phyloP scores from a whole-genome alignment of 2,329 filamentous ascomycete species.

The Fusarium sambucinum region DNA sequence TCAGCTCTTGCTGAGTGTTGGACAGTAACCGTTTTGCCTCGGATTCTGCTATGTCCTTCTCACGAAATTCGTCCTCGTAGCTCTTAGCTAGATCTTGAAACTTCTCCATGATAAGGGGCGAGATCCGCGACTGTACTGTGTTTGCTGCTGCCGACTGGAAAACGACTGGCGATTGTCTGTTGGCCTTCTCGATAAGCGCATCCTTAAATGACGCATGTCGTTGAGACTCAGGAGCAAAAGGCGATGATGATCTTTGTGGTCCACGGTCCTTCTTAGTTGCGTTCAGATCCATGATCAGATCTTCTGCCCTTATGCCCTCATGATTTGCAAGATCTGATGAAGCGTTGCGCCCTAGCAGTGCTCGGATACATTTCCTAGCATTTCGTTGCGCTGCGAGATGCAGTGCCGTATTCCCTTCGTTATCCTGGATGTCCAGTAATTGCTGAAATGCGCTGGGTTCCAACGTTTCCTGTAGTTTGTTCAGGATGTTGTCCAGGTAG shows the following conservation, averaged over 20 bases:
- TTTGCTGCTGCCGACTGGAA: slow-evolving; percentile 75
- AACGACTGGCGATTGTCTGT: slow-evolving; percentile 55
- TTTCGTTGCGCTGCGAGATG: slow-evolving; percentile 82
- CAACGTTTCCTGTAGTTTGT: slow-evolving; percentile 83
- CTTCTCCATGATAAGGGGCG: slow-evolving; percentile 76
- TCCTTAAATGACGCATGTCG: slow-evolving; percentile 67
- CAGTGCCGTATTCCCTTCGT: slow-evolving; percentile 88
- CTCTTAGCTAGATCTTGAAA: slow-evolving; percentile 76
- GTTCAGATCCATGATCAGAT: slow-evolving; percentile 82
- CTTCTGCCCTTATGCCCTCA: slow-evolving; percentile 84
- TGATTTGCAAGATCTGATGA: slow-evolving; percentile 85
- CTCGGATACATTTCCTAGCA: slow-evolving; percentile 88
- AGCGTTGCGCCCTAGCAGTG: slow-evolving; percentile 82
- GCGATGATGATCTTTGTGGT: slow-evolving; percentile 81
- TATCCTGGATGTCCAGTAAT: slow-evolving; percentile 84
- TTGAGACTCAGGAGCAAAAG: slow-evolving; percentile 72
- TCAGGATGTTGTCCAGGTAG: slow-evolving; percentile 91
- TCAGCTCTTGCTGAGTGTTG: slow-evolving; percentile 76
- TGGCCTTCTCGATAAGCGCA: slow-evolving; percentile 58
- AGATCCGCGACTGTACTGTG: slow-evolving; percentile 76
- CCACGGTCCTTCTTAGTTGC: slow-evolving; percentile 74
- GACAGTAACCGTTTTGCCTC: slow-evolving; percentile 75
- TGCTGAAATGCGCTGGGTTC: slow-evolving; percentile 81
- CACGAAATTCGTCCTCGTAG: slow-evolving; percentile 80
- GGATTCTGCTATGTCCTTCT: slow-evolving; percentile 77